These are phyloP conservation scores for Austroboletus novae-zelandiae DNA, from an alignment of 1,284 basidiomycete species.

Conservation along the genomic window DNA sequence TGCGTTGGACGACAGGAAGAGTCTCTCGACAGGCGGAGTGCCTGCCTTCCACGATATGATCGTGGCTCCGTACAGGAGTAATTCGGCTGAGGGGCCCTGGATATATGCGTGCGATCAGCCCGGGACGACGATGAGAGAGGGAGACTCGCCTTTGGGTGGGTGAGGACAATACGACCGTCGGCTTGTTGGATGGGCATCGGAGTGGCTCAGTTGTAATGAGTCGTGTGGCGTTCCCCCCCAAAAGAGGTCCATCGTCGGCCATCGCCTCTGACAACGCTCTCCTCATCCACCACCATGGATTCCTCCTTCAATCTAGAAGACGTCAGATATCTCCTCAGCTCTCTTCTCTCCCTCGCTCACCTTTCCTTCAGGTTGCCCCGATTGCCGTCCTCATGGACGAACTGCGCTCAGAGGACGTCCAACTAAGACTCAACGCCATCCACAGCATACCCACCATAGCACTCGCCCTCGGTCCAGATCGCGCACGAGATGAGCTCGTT, in stretches of 20 bases:
- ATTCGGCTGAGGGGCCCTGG: constrained; percentile 70
- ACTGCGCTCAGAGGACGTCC: constrained; percentile 93
- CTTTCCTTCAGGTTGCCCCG: constrained; percentile 64
- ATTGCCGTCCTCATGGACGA: constrained; percentile 94
- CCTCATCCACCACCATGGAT: constrained; percentile 49
- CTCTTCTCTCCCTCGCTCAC: constrained; percentile 16
- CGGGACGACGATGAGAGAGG: neutral
- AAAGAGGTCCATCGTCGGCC: constrained; percentile 8
- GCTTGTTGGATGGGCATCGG: constrained; percentile 51
- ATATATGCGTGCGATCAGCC: neutral
- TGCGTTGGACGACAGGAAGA: constrained; percentile 79
- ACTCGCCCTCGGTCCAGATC: constrained; percentile 92
- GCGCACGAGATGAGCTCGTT: constrained; percentile 93
- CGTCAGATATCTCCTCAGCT: constrained; percentile 36
- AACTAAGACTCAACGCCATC: constrained; percentile 93
- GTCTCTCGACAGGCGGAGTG: constrained; percentile 53
- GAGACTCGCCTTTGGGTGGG: constrained; percentile 49
- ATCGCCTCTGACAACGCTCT: neutral
- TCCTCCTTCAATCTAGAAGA: constrained; percentile 56
- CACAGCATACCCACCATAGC: constrained; percentile 99
- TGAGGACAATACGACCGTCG: constrained; percentile 42
- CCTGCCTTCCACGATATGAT: constrained; percentile 74
- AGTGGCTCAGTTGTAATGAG: constrained; percentile 13
- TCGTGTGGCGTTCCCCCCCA: constrained; percentile 17
- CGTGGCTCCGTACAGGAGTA: constrained; percentile 80